Conservation (phyloP, 2,329 filamentous ascomycete species). For the Aspergillus hortae region DNA sequence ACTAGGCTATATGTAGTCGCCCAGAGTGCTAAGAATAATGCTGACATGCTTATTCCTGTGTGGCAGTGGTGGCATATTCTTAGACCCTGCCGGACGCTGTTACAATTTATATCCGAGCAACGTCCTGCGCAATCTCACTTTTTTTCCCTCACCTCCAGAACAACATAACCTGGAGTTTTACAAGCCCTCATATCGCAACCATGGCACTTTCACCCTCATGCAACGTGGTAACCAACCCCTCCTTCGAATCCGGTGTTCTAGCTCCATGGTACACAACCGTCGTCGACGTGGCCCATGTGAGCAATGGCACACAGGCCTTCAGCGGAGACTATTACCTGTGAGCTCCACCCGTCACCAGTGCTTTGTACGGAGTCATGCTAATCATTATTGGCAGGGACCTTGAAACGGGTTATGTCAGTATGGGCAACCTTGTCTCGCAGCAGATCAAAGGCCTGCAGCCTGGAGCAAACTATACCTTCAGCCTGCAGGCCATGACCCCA, state of each 20-base stretch:
- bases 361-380: neutral
- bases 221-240: constrained; percentile 20
- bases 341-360: neutral
- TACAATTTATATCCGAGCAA: neutral
- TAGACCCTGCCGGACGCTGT: neutral
- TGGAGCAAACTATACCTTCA: constrained; percentile 16
- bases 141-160: neutral
- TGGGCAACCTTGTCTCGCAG: constrained; percentile 19
- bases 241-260: constrained; percentile 20
- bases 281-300: constrained; percentile 17
- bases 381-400: constrained; percentile 9
- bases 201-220: constrained; percentile 17
- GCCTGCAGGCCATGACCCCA: constrained; percentile 10
- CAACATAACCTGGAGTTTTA: neutral
- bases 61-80: neutral
- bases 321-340: constrained; percentile 21
- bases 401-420: constrained; percentile 19
- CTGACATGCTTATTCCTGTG: neutral
- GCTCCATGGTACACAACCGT: constrained; percentile 18
- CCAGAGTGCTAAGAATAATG: neutral
- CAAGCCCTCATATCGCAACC: neutral
- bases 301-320: constrained; percentile 14
- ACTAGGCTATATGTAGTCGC: neutral
- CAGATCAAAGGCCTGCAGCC: constrained; percentile 11
- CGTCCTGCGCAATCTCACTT: neutral